Percentiles rank a stretch among this genome's conserved stretches.
These are phyloP conservation scores for Eucalyptus paniculata DNA, from an alignment of 345 rosid species.

Conservation along the genomic window DNA sequence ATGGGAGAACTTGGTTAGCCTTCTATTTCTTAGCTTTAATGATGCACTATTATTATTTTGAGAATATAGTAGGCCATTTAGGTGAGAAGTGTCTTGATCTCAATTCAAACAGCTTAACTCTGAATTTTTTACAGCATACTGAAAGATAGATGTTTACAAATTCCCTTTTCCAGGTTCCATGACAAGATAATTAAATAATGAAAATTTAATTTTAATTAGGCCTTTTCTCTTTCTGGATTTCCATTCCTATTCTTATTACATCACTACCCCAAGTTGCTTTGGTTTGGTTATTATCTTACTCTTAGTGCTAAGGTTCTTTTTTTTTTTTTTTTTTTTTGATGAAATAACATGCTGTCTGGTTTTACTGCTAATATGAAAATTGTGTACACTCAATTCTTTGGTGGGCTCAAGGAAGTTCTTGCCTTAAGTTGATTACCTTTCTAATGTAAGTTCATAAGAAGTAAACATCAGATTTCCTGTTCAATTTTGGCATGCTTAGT, in stretches of 20 bases:
- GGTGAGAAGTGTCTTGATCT: not conserved
- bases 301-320: not conserved
- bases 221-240: not conserved
- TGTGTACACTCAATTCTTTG: not conserved
- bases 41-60: not conserved
- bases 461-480: not conserved
- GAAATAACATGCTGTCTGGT: not conserved
- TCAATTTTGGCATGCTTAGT: not conserved
- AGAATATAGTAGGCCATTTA: not conserved
- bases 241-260: not conserved
- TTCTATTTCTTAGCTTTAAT: not conserved
- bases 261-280: not conserved
- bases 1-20: not conserved
- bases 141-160: not conserved
- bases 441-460: not conserved
- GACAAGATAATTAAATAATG: not conserved
- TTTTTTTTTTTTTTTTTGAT: not conserved
- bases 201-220: not conserved
- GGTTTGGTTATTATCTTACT: not conserved
- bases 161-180: not conserved
- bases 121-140: not conserved
- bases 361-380: not conserved
- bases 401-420: not conserved
- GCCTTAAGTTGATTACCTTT: not conserved
- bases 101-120: not conserved